phyloP scores from a whole-genome alignment of 805 yeast genomes.

The Lipomyces lipofer region DNA sequence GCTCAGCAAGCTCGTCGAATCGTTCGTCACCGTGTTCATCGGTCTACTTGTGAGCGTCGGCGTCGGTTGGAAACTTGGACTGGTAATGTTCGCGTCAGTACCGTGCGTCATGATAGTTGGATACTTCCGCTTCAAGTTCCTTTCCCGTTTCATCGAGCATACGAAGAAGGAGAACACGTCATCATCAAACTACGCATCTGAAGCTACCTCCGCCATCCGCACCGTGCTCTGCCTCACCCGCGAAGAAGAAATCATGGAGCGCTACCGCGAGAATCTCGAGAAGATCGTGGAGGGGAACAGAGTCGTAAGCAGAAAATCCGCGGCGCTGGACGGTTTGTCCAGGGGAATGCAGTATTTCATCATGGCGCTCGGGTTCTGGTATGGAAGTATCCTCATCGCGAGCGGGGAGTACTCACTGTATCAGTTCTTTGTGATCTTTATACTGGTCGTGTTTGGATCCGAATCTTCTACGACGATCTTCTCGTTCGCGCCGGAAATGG shows the following conservation, averaged over 20 bases:
- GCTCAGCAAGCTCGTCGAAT: conserved; percentile 36
- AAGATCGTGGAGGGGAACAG: conserved; percentile 40
- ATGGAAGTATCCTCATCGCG: conserved; percentile 43
- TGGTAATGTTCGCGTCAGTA: conserved; percentile 44
- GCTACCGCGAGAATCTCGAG: conserved; percentile 34
- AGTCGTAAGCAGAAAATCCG: conserved; percentile 32
- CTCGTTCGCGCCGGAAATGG: conserved; percentile 48
- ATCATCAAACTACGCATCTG: conserved; percentile 45
- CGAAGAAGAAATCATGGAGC: conserved; percentile 43
- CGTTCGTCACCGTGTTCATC: conserved; percentile 42
- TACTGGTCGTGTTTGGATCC: conserved; percentile 45
- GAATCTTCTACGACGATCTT: conserved; percentile 46
- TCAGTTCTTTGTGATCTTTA: conserved; percentile 45
- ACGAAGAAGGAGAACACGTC: conserved; percentile 41
- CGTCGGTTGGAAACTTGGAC: conserved; percentile 45
- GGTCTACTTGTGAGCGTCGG: conserved; percentile 44
- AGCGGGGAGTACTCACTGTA: conserved; percentile 37
- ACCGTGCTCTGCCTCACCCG: conserved; percentile 47
- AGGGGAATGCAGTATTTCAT: conserved; percentile 46
- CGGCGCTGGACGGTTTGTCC: conserved; percentile 41
- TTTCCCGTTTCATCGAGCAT: conserved; percentile 40
- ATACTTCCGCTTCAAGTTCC: conserved; percentile 41
- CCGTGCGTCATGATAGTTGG: conserved; percentile 44
- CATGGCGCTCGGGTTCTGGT: conserved; percentile 47
- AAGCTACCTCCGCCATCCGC: conserved; percentile 44